phyloP scores from a whole-genome alignment of 345 rosid genomes.

The Euphorbia pulcherrima region DNA sequence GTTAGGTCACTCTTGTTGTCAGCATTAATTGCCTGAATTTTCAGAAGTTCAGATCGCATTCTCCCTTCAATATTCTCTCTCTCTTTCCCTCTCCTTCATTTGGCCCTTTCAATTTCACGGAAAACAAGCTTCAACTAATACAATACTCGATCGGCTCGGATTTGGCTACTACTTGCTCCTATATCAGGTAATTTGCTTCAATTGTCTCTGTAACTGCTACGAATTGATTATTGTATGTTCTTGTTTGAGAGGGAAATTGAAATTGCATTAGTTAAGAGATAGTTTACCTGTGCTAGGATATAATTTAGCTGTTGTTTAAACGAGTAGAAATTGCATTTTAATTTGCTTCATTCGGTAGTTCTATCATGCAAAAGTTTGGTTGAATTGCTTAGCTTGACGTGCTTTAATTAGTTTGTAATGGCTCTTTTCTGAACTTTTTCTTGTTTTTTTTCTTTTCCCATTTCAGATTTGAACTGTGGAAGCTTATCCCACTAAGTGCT shows the following conservation, averaged over 20 bases:
- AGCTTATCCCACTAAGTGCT: constrained; percentile 27
- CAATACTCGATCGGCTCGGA: constrained; percentile 17
- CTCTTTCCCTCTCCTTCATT: not conserved
- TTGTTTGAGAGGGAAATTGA: not conserved
- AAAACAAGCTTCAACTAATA: not conserved
- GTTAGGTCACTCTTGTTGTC: constrained; percentile 26
- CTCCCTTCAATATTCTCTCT: constrained; percentile 22
- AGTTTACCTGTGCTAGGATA: constrained; percentile 7
- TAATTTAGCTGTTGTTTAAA: no score
- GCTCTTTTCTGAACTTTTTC: not conserved
- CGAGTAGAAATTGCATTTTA: no score
- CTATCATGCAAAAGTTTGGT: not conserved
- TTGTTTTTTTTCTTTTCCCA: not conserved
- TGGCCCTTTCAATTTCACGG: not conserved
- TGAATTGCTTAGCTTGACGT: not conserved
- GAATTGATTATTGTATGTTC: not conserved
- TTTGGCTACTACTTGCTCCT: not conserved
- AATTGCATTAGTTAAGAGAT: constrained; percentile 7
- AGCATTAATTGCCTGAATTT: constrained; percentile 19
- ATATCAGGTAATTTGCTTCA: constrained; percentile 15
- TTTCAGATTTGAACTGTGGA: constrained; percentile 38
- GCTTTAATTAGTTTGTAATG: not conserved
- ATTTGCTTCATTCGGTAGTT: not conserved
- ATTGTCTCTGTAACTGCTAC: constrained; percentile 18
- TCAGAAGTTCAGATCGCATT: constrained; percentile 22